These are phyloP conservation scores for Ophiocordyceps camponoti-floridani DNA, from an alignment of 2,329 filamentous ascomycete species.

Conservation along the genomic window DNA sequence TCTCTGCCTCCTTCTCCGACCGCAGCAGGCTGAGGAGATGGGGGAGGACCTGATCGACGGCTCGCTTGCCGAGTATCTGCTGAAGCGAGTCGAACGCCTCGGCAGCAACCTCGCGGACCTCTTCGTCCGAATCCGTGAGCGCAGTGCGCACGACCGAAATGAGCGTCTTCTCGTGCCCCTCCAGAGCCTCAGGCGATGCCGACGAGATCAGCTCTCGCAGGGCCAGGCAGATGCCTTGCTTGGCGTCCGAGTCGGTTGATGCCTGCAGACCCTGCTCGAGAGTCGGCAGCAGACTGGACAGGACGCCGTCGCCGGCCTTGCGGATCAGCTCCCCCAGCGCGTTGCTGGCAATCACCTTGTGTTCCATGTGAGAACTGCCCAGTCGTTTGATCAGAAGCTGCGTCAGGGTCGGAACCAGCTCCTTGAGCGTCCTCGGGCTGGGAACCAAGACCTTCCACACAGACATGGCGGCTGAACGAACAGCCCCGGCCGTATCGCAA, in stretches of 20 bases:
- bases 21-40: conserved; percentile 80
- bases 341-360: conserved; percentile 97
- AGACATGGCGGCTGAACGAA: conserved; percentile 73
- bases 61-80: conserved; percentile 81
- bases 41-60: conserved; percentile 87
- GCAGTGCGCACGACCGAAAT: conserved; percentile 89
- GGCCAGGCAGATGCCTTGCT: conserved; percentile 94
- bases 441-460: conserved; percentile 97
- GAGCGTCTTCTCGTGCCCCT: conserved; percentile 87
- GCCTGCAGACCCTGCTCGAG: conserved; percentile 80
- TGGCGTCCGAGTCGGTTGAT: conserved; percentile 79
- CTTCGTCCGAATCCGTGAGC: conserved; percentile 72
- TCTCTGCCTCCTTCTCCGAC: conserved; percentile 71
- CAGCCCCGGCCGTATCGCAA: conserved; percentile 84
- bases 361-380: conserved; percentile 92
- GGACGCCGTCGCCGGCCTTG: conserved; percentile 85
- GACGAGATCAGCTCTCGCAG: conserved; percentile 84
- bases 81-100: conserved; percentile 95
- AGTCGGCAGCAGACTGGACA: conserved; percentile 74
- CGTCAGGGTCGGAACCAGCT: conserved; percentile 84
- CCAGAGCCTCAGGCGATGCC: conserved; percentile 71
- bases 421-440: conserved; percentile 80
- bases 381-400: conserved; percentile 88
- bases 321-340: conserved; percentile 91
- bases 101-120: conserved; percentile 87